Percentiles rank a stretch among this genome's conserved stretches.
Conservation (phyloP, 164 flowering plant genomes). For the Piper betle region DNA sequence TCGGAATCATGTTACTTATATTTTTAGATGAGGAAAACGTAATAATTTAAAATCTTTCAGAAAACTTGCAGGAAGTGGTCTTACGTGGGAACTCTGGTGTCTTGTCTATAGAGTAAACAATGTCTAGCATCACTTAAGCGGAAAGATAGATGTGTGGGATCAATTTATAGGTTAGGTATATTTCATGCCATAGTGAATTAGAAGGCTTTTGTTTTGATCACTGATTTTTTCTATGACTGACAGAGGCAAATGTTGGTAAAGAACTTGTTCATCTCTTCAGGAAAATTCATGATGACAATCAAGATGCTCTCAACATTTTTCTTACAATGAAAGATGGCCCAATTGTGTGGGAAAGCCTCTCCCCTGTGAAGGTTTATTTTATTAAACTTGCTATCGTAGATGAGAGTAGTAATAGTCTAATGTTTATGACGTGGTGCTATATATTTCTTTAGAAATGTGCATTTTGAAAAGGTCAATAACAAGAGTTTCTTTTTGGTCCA, state of each 20-base stretch:
- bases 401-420: background rate
- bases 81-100: constrained; percentile 50
- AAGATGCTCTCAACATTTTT: constrained; percentile 34
- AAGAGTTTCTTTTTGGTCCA: background rate
- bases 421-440: background rate
- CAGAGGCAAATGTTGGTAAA: constrained; percentile 35
- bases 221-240: background rate
- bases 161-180: constrained; percentile 45
- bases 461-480: background rate
- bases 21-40: background rate
- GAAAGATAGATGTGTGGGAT: constrained; percentile 32
- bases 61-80: constrained; percentile 16
- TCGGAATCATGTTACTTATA: background rate
- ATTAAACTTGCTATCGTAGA: background rate
- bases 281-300: constrained; percentile 38
- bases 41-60: constrained; percentile 18
- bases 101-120: constrained; percentile 27
- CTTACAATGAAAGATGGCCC: constrained; percentile 37
- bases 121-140: constrained; percentile 24
- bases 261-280: constrained; percentile 30
- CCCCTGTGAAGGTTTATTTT: constrained; percentile 8
- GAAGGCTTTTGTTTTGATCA: background rate
- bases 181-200: background rate
- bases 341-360: constrained; percentile 30
- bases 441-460: background rate